Conservation (phyloP, 352 stramenopile species). For the Halophytophthora polymorphica region DNA sequence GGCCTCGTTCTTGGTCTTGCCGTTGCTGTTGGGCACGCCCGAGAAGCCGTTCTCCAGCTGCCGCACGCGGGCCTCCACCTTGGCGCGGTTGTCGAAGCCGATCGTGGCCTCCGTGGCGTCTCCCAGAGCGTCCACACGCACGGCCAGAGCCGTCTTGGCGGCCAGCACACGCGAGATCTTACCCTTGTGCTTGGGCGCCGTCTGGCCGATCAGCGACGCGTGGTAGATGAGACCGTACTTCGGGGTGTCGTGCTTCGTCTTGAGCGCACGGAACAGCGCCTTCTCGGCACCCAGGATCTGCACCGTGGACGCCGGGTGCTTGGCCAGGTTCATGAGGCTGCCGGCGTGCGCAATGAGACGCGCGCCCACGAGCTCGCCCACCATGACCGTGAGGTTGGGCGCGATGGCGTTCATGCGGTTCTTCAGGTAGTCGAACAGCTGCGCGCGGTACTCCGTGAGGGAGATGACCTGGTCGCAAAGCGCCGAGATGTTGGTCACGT, state of each 20-base stretch:
- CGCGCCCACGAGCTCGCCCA: constrained; percentile 98
- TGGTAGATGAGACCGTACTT: constrained; percentile 99
- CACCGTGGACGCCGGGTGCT: constrained; percentile 98
- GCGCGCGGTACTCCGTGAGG: constrained; percentile 87
- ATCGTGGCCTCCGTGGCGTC: constrained; percentile 96
- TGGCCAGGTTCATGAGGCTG: constrained; percentile 99
- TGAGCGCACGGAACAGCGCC: constrained; percentile 99
- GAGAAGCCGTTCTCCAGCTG: constrained; percentile 96
- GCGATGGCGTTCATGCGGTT: constrained; percentile 99
- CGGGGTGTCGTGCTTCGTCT: constrained; percentile 99
- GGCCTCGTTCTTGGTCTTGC: constrained; percentile 87
- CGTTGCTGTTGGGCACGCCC: constrained; percentile 79
- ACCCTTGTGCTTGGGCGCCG: constrained; percentile 99
- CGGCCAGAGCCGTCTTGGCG: constrained; percentile 97
- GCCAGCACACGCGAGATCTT: constrained; percentile 99
- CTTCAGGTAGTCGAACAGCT: constrained; percentile 99
- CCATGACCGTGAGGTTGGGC: constrained; percentile 99
- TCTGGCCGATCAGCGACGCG: constrained; percentile 98
- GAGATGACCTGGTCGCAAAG: constrained; percentile 92
- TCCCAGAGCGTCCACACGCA: constrained; percentile 98
- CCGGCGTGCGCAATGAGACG: constrained; percentile 99
- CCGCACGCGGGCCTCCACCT: constrained; percentile 97
- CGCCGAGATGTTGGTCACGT: constrained; percentile 96
- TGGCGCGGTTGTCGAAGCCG: constrained; percentile 96
- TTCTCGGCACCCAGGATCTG: constrained; percentile 99